These are phyloP conservation scores for Sanghuangporus sanghuang DNA, from an alignment of 1,284 basidiomycete genomes.

Conservation along the genomic window DNA sequence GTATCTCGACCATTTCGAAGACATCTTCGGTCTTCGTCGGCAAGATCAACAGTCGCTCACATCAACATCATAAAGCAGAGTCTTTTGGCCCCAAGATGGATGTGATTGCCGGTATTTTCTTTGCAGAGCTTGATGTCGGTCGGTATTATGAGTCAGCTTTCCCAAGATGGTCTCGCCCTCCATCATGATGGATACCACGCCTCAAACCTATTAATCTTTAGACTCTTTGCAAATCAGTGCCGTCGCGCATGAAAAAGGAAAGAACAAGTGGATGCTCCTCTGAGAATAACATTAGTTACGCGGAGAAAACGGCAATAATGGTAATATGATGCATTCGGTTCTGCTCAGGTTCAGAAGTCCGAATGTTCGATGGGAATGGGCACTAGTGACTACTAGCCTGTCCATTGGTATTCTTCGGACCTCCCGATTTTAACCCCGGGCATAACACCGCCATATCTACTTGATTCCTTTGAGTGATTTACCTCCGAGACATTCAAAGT, in stretches of 20 bases:
- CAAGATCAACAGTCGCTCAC: background rate
- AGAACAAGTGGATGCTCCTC: background rate
- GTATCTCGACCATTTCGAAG: background rate
- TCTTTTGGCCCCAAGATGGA: background rate
- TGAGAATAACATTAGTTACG: background rate
- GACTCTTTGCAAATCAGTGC: background rate
- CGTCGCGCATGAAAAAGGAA: background rate
- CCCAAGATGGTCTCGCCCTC: background rate
- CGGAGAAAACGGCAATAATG: background rate
- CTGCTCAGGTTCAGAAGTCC: background rate
- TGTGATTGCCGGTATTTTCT: background rate
- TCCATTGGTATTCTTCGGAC: background rate
- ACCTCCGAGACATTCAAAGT: background rate
- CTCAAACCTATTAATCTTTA: background rate
- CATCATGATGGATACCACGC: constrained; percentile 1
- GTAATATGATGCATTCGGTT: background rate
- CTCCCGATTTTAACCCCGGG: background rate
- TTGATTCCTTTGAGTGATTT: background rate
- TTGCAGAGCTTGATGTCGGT: background rate
- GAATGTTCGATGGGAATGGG: too few species aligned
- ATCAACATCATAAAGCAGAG: constrained; percentile 6
- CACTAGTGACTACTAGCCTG: background rate
- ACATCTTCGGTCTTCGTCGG: background rate
- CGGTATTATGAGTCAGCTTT: background rate
- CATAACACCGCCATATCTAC: background rate